Conservation (phyloP, 164 flowering plant genomes). For the Cinnamomum chago region DNA sequence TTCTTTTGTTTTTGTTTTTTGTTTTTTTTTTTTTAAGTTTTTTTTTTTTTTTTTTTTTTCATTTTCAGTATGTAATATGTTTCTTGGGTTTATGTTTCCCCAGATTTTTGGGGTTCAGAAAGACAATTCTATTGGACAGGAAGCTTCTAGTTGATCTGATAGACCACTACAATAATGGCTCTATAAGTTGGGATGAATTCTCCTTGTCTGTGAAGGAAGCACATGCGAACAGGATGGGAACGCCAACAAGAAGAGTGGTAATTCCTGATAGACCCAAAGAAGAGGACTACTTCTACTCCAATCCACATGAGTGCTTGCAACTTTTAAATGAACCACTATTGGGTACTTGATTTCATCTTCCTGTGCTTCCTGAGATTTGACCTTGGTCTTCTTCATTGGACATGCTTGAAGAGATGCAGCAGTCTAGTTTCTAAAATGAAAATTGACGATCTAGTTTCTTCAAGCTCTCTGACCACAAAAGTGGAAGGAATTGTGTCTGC, state of each 20-base stretch:
- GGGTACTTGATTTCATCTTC: neutral
- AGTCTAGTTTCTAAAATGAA: too few species aligned
- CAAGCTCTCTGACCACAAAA: neutral
- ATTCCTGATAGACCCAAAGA: constrained; percentile 84
- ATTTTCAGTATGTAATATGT: neutral
- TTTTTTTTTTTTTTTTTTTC: too few species aligned
- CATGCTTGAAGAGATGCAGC: neutral
- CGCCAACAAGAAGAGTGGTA: constrained; percentile 49
- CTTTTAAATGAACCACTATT: constrained; percentile 19
- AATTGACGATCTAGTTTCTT: neutral
- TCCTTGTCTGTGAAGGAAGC: constrained; percentile 56
- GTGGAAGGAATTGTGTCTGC: neutral
- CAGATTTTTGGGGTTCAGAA: constrained; percentile 79
- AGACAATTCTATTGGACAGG: constrained; percentile 69
- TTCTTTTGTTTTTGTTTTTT: neutral
- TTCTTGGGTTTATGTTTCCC: neutral
- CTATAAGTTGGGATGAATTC: constrained; percentile 66
- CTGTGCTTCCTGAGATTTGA: neutral
- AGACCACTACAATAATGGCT: constrained; percentile 55
- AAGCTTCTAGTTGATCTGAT: constrained; percentile 63
- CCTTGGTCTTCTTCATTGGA: neutral
- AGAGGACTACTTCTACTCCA: constrained; percentile 84
- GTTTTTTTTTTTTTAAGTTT: too few species aligned
- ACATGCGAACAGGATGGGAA: constrained; percentile 68
- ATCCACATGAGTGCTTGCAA: constrained; percentile 79